These are phyloP conservation scores for Wickerhamiella occidentalis DNA, from an alignment of 805 yeast species.

Conservation along the genomic window DNA sequence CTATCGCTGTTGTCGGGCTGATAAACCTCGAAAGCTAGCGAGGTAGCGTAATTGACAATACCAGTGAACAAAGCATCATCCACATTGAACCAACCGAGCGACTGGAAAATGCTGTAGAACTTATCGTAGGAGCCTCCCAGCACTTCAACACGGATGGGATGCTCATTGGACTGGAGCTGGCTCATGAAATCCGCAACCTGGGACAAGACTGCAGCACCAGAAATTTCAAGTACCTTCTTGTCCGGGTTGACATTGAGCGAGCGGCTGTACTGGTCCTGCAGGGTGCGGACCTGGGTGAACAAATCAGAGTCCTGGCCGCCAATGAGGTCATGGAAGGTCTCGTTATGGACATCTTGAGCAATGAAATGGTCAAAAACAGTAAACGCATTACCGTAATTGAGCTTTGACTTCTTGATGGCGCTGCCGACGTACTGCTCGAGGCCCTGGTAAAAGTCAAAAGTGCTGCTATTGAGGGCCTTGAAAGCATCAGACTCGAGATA, in stretches of 20 bases:
- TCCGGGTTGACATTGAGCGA: slow-evolving; percentile 28
- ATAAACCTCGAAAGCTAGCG: slow-evolving; percentile 35
- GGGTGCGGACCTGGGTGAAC: slow-evolving; percentile 26
- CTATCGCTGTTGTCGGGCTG: slow-evolving; percentile 18
- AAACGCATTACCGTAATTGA: slow-evolving; percentile 34
- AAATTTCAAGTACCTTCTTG: slow-evolving; percentile 29
- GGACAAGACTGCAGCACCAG: slow-evolving; percentile 34
- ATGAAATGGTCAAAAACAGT: slow-evolving; percentile 32
- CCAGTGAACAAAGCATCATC: slow-evolving; percentile 33
- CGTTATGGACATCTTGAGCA: slow-evolving; percentile 34
- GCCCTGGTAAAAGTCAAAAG: slow-evolving; percentile 32
- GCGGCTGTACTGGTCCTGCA: slow-evolving; percentile 34
- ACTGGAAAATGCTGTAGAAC: slow-evolving; percentile 33
- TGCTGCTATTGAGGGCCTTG: slow-evolving; percentile 27
- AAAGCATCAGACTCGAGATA: slow-evolving; percentile 28
- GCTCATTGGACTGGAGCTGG: slow-evolving; percentile 25
- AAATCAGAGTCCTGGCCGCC: slow-evolving; percentile 22
- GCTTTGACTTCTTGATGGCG: slow-evolving; percentile 21
- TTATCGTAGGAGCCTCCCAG: slow-evolving; percentile 37
- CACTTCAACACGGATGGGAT: slow-evolving; percentile 32
- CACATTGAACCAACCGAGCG: slow-evolving; percentile 28
- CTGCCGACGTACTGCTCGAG: slow-evolving; percentile 24
- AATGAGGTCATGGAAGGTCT: slow-evolving; percentile 29
- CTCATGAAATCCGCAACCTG: slow-evolving; percentile 29
- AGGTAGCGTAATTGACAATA: slow-evolving; percentile 37